Base-by-base conservation (phyloP, 2,329 filamentous ascomycete genomes). In the Colletotrichum sp. region DNA sequence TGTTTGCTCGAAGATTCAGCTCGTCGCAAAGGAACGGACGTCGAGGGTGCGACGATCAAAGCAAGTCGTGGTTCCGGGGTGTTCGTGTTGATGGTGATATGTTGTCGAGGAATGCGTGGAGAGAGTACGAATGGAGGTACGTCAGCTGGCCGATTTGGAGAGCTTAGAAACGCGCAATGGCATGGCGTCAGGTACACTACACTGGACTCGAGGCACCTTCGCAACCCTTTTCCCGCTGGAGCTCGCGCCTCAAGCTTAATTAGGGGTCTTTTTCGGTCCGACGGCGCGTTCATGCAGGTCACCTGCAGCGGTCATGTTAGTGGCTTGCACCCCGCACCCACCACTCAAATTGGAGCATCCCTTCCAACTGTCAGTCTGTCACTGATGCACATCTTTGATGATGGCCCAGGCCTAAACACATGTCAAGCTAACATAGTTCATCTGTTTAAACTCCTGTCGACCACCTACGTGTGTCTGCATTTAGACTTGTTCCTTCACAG, bases 81-180 rank as follows among this genome's bases (percentile, higher is more conserved):
- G 26, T 2, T 32, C 12, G 18, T 60, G 64, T 44, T 59, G 70
- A 30, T 39, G 70, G 36, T 24, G 57, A 52, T 52, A 26, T 71
- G 49, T 28, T 24, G 72, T 71, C 6, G 65, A 39, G 65, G 59
- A 52, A 49, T 44, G 24, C 8, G 69, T 64, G 16, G 16, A 62
- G 36, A 39, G 8, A 55, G 44, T 21, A 8, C 44, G 34, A 49
- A 68, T 13, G 6, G 13, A 32, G n/a, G 70, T 73, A 69, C 73
- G 73, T 76, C 69, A 72, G 63, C 69, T 68, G 39, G 55, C 16
- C 55, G 24, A 64, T 26, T 68, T 72, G 57, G 52, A 66, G 52
- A 75, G 72, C 72, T 72, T 8, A 32, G 72, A 72, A 72, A 75
- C 72, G 69, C 72, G 72, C 69, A 75, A 75, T 67, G 36, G 60